These are phyloP conservation scores for Thermomucor indicae-seudaticae DNA, from an alignment of 371 early-diverging fungal species.

Conservation along the genomic window DNA sequence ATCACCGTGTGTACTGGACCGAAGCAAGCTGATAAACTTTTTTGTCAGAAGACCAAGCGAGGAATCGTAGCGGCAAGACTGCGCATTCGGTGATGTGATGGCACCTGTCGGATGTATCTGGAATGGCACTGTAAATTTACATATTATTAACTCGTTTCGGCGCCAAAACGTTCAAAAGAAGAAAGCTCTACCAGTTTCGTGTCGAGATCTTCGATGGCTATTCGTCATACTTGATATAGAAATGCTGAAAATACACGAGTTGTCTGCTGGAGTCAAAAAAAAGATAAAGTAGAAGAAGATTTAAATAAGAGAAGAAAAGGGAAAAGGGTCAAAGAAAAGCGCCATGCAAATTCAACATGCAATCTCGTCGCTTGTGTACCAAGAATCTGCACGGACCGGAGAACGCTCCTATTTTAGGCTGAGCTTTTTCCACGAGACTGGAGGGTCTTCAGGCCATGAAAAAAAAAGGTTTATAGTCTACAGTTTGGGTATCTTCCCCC, in stretches of 20 bases:
- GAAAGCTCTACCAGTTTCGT: constrained; percentile 5
- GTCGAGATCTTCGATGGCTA: constrained; percentile 9
- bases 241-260: neutral
- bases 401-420: constrained; percentile 10
- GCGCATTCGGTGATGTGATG: constrained; percentile 12
- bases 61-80: constrained; percentile 40
- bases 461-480: too few species aligned
- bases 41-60: constrained; percentile 76
- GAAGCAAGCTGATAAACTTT: constrained; percentile 66
- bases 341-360: constrained; percentile 17
- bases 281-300: constrained; percentile 1
- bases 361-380: constrained; percentile 19
- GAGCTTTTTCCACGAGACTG: neutral
- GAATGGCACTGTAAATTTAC: constrained; percentile 10
- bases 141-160: neutral
- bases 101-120: constrained; percentile 17
- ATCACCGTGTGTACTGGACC: constrained; percentile 58
- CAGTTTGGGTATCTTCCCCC: too few species aligned
- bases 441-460: too few species aligned
- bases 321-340: constrained; percentile 8
- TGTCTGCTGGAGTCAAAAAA: neutral
- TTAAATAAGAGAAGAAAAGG: constrained; percentile 1
- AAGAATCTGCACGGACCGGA: constrained; percentile 22
- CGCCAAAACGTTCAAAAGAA: too few species aligned
- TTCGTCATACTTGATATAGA: neutral